A percentile compares a stretch with the other conserved stretches of the same genome.
These are phyloP conservation scores for Acacia melanoxylon DNA, from an alignment of 306 rosid species.

Conservation along the genomic window DNA sequence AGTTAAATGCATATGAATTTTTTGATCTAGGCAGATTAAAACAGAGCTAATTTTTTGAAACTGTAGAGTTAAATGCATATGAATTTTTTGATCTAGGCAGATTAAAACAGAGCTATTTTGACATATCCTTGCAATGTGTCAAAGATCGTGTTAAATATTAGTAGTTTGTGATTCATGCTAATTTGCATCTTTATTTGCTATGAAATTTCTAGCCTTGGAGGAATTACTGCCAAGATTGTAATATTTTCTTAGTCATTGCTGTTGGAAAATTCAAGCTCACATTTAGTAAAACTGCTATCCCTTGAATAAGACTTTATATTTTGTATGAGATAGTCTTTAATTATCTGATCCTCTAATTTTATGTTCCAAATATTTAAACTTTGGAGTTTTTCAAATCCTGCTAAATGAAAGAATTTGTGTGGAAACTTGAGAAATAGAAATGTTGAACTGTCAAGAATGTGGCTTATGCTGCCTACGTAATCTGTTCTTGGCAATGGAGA, in stretches of 20 bases:
- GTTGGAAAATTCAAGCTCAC: not conserved
- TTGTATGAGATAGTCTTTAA: not conserved
- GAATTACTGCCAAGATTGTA: not conserved
- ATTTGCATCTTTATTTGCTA: not conserved
- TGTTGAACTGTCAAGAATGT: not conserved
- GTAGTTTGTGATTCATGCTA: not conserved
- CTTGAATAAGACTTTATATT: not conserved
- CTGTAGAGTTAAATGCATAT: no score
- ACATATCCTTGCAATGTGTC: no score
- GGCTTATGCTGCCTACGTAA: not conserved
- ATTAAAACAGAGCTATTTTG: no score
- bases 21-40: no score
- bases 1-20: not conserved
- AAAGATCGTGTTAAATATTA: no score
- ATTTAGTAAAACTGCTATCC: not conserved
- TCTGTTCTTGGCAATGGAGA: not conserved
- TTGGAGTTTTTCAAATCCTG: not conserved
- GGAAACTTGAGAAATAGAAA: conserved; percentile 16
- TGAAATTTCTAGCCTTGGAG: not conserved
- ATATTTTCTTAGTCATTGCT: not conserved
- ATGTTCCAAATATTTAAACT: not conserved
- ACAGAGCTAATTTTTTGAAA: not conserved
- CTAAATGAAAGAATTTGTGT: conserved; percentile 14
- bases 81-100: no score
- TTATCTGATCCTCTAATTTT: conserved; percentile 9